Evolutionary conservation across 441 rosid genomes (phyloP).

Genomic region (Melastoma candidum): DNA sequence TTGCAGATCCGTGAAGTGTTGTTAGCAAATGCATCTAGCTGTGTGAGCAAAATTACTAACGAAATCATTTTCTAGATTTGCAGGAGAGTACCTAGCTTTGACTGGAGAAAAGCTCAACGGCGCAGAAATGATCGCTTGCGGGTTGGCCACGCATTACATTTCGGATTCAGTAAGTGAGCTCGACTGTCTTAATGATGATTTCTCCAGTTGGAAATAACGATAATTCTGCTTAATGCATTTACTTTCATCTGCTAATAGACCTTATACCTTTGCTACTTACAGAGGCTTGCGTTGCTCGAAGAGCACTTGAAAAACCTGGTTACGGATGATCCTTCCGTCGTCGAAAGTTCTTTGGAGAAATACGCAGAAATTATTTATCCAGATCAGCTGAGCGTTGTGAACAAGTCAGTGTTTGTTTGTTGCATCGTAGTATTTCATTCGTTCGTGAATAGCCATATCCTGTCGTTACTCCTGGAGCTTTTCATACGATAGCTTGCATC

Average conservation of each 20-base stretch:
- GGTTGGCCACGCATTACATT: slow-evolving; percentile 81
- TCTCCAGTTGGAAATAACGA: no score
- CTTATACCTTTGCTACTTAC: slow-evolving; percentile 14
- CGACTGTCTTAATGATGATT: slow-evolving; percentile 1
- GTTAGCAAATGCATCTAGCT: neutral
- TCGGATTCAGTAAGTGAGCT: slow-evolving; percentile 36
- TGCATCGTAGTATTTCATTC: neutral
- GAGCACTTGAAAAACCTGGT: slow-evolving; percentile 54
- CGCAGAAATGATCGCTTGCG: slow-evolving; percentile 77
- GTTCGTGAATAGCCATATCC: neutral
- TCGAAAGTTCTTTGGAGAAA: slow-evolving; percentile 55
- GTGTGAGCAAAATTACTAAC: slow-evolving; percentile 3
- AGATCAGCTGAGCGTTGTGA: slow-evolving; percentile 53
- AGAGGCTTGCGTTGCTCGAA: slow-evolving; percentile 59
- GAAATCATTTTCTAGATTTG: slow-evolving; percentile 16
- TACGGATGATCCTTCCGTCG: slow-evolving; percentile 82
- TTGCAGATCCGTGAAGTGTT: no score
- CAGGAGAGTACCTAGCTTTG: slow-evolving; percentile 88
- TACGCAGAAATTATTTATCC: slow-evolving; percentile 52
- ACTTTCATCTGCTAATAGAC: slow-evolving; percentile 7
- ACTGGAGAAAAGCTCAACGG: slow-evolving; percentile 76
- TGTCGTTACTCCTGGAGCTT: neutral
- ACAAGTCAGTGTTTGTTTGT: slow-evolving; percentile 41
- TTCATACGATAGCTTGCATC: neutral
- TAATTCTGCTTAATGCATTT: slow-evolving; percentile 6